Evolutionary conservation across 139 green algal species (phyloP), one percentile per base, ranked within the genome.

Genomic region (Edaphochlamys debaryana): DNA sequence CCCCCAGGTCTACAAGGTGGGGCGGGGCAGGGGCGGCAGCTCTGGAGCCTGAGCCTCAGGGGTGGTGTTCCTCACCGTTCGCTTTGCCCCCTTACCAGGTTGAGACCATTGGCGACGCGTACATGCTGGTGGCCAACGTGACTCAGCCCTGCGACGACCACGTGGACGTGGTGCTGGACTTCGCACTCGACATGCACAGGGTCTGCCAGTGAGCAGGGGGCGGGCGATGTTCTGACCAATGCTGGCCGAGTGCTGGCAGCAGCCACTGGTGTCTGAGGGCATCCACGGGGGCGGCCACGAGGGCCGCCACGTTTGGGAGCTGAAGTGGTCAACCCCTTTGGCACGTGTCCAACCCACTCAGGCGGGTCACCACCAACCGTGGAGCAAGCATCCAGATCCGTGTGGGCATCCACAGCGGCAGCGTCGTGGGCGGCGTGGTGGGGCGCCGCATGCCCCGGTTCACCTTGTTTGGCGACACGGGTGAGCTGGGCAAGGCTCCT

Each of bases 121-220:
- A 80, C 60, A 70, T 80, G 58, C 30, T 82, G 42, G 76, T 82
- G n/a, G 62, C 42, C 76, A 82, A 82, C 41, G 62, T 82, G 42
- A 82, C 62, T 7, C 3, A 45, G 32, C 76, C n/a, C 20, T 82
- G 76, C n/a, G 9, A 9, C 15, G 25, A 73, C 42, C 76, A 82
- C 76, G 76, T 82, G 60, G 60, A 82, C 67, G 42, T 66, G 22
- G 63, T 82, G 30, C 32, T 73, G 9, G 63, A 82, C 76, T 82
- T 82, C 34, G 76, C 76, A 6, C 62, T 82, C 17, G 62, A 64
- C 63, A 82, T 82, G 76, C 62, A 74, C 40, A 36, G 27, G 22
- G 76, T 70, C 58, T 69, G 58, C 58, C 30, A 29, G 74, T 69
- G 29, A 15, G 58, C 3, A 2, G 13, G 27, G n/a, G n/a, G n/a